Evolutionary conservation across 129 eudicot species (phyloP), one percentile per base, ranked within the genome.

Genomic region (Artemisia argyi): DNA sequence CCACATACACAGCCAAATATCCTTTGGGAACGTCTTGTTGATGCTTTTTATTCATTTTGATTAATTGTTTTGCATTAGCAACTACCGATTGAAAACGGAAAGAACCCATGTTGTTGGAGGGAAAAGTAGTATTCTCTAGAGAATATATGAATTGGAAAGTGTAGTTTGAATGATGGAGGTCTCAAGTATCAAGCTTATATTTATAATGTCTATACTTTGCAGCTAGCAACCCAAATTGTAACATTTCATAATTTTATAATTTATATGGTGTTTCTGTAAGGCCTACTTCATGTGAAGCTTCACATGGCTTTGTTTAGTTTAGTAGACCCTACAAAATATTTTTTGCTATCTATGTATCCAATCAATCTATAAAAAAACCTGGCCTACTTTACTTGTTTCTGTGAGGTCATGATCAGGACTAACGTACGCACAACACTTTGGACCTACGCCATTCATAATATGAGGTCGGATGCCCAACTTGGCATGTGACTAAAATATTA

Each of bases 1-100:
- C 87, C 0, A 87, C 88, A 17, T 87, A 87, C 39, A 87, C 87
- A 15, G 80, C 80, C 50, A 84, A 48, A 66, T 87, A 77, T 12
- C 87, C 89, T 70, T 80, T 86, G n/a, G 85, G 87, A 15, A 83
- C 87, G 39, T 76, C 72, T 67, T 8, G 39, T 4, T 79, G 73
- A 52, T 66, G 42, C 1, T 68, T 65, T 66, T 65, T 66, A 32
- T 69, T 53, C 17, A 71, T 52, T 63, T 56, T 80, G 6, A 74
- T 69, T 15, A 80, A 61, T 11, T 75, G 65, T 63, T 75, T 80
- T 14, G 69, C 73, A 12, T 75, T 80, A 30, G 77, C 20, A 69
- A 75, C 66, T 52, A 80, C 0, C 1, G 73, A 54, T 13, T 64
- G 77, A 24, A 24, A 24, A 24, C 26, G 26, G 26, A 24, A 24